Base-by-base conservation (phyloP, 192 early-diverging fungal species). In the Lobosporangium transversale region DNA sequence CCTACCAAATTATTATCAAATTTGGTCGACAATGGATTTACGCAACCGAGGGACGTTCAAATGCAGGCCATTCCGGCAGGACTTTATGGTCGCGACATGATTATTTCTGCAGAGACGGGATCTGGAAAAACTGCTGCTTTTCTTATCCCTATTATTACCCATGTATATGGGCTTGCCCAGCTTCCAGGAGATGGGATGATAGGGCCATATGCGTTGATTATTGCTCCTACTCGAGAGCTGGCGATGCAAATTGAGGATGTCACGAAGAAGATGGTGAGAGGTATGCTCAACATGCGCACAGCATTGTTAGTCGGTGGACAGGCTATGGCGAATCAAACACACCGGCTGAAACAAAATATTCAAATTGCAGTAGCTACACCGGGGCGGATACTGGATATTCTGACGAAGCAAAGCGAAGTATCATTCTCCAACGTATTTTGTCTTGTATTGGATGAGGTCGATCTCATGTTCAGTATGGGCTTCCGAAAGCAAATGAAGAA, bases 351-450 rank as follows among this genome's bases (percentile, higher is more conserved):
- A 50, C 82, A 80, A 50, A 88, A 86, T 6, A 75, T 74, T n/a
- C 88, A 88, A 57, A 70, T 89, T 7, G 66, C 73, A 2, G 48
- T 89, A 8, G 87, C 83, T 0, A 89, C 88, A 9, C 88, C 88
- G 3, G 87, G 87, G 45, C 69, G 88, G 12, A 37, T 89, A 32
- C 30, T 86, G 4, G 84, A 86, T 14, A 69, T 86, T 17, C 32
- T 82, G 5, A 71, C 66, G 11, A 62, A 73, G 27, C 78, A 83
- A 40, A 20, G 54, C 6, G 67, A 73, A 23, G 43, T 86, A 10
- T 37, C 52, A 11, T 67, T 83, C 21, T 80, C 69, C 27, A 81
- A 69, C 27, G 61, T 83, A 24, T 80, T 70, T 31, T 82, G 84
- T 56, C 47, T 88, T 7, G 83, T 88, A 2, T 27, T 88, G 26